Conservation (phyloP, 1,284 basidiomycete species). For the Ceratobasidium sp. region DNA sequence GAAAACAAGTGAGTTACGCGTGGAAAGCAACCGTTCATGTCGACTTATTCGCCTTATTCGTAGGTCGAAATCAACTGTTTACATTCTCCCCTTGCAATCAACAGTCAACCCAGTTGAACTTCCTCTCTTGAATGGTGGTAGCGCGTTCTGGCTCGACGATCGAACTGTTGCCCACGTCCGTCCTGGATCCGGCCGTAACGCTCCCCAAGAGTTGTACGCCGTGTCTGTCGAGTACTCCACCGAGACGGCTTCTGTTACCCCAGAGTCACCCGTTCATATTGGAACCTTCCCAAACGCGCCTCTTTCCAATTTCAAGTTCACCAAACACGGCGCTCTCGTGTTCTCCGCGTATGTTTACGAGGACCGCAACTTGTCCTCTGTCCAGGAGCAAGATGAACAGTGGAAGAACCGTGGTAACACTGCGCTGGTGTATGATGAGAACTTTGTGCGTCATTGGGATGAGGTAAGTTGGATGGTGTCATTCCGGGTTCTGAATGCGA, state of each 20-base stretch:
- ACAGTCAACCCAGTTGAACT: conserved; percentile 62
- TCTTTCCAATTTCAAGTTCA: conserved; percentile 76
- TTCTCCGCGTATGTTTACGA: conserved; percentile 83
- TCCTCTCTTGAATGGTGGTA: conserved; percentile 69
- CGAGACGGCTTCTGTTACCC: conserved; percentile 41
- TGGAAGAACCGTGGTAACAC: conserved; percentile 77
- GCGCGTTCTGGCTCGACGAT: conserved; percentile 78
- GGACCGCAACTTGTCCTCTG: conserved; percentile 74
- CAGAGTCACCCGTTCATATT: conserved; percentile 58
- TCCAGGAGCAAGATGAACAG: conserved; percentile 71
- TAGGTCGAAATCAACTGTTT: conserved; percentile 76
- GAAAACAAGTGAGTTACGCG: conserved; percentile 70
- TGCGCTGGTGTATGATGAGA: conserved; percentile 81
- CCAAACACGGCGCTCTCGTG: conserved; percentile 60
- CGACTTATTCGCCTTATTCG: conserved; percentile 15
- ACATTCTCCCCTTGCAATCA: conserved; percentile 67
- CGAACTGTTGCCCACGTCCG: conserved; percentile 75
- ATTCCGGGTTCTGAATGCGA: neutral
- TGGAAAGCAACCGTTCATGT: neutral
- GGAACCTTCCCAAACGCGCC: conserved; percentile 69
- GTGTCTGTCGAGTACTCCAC: conserved; percentile 56
- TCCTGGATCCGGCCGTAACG: conserved; percentile 60
- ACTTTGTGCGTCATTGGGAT: conserved; percentile 89
- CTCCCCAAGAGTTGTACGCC: conserved; percentile 66
- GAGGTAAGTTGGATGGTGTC: conserved; percentile 70